phyloP scores from a whole-genome alignment of 768 basidiomycete genomes.

The Pleurotus platypus region DNA sequence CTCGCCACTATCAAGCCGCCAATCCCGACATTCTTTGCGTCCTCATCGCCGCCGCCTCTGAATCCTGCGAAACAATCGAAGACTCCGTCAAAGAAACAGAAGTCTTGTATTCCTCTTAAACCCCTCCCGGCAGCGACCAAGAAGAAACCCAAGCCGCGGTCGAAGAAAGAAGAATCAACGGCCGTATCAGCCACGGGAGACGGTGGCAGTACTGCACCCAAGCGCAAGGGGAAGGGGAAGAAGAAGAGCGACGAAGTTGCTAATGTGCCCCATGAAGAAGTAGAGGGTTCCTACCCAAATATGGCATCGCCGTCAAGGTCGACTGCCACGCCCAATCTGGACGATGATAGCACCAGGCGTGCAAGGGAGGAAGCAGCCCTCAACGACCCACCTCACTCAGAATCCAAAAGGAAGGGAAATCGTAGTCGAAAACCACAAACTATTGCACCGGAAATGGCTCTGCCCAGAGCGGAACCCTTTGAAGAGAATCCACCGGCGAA shows the following conservation, averaged over 20 bases:
- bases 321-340: background rate
- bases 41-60: slow-evolving; percentile 37
- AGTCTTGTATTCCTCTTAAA: too few relatives aligned
- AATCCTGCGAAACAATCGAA: background rate
- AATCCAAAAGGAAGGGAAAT: background rate
- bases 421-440: too few relatives aligned
- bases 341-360: background rate
- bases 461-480: too few relatives aligned
- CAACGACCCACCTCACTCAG: background rate
- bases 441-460: too few relatives aligned
- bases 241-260: slow-evolving; percentile 16
- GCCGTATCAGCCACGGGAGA: background rate
- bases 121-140: too few relatives aligned
- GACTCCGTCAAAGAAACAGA: too few relatives aligned
- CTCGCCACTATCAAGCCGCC: slow-evolving; percentile 17
- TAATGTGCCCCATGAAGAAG: slow-evolving; percentile 7
- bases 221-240: slow-evolving; percentile 18
- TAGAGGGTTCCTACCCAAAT: too few relatives aligned
- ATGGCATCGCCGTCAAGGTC: too few relatives aligned
- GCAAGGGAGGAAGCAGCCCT: background rate
- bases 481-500: too few relatives aligned
- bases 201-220: background rate
- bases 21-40: slow-evolving; percentile 45
- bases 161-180: slow-evolving; percentile 19
- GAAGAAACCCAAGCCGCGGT: slow-evolving; percentile 22